Evolutionary conservation across 1,139 yeast species (phyloP).

Genomic region (Pichia sorboxylosa): DNA sequence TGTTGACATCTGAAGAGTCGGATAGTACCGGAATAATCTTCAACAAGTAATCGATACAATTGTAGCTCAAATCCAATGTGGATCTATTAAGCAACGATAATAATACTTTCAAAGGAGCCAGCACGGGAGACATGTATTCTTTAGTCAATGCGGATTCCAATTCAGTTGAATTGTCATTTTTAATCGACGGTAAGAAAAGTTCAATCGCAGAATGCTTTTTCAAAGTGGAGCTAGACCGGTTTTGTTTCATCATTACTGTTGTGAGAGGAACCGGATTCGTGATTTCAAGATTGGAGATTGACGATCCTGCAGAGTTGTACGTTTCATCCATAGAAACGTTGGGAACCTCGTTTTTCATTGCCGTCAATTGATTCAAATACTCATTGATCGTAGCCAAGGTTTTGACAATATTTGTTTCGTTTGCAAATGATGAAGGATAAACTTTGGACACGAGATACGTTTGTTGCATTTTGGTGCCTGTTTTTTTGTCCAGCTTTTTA

Average conservation of each 20-base stretch:
- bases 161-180: slow-evolving; percentile 33
- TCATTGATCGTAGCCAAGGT: slow-evolving; percentile 46
- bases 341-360: background rate
- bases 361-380: slow-evolving; percentile 34
- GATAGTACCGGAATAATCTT: slow-evolving; percentile 34
- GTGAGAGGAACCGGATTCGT: background rate
- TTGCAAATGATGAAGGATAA: slow-evolving; percentile 67
- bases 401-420: slow-evolving; percentile 45
- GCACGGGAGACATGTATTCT: slow-evolving; percentile 29
- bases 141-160: slow-evolving; percentile 31
- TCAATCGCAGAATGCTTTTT: background rate
- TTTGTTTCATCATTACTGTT: no score
- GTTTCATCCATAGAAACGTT: background rate
- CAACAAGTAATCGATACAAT: slow-evolving; percentile 49
- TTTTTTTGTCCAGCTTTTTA: slow-evolving; percentile 82
- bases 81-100: slow-evolving; percentile 55
- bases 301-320: slow-evolving; percentile 15
- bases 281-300: slow-evolving; percentile 17
- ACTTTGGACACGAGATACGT: slow-evolving; percentile 61
- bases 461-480: slow-evolving; percentile 58
- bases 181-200: slow-evolving; percentile 22
- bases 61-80: slow-evolving; percentile 37
- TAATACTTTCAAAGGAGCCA: slow-evolving; percentile 33
- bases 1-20: slow-evolving; percentile 66
- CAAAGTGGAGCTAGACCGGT: background rate